Base-by-base conservation (phyloP, 2,329 filamentous ascomycete genomes). In the Claviceps humidiphila region DNA sequence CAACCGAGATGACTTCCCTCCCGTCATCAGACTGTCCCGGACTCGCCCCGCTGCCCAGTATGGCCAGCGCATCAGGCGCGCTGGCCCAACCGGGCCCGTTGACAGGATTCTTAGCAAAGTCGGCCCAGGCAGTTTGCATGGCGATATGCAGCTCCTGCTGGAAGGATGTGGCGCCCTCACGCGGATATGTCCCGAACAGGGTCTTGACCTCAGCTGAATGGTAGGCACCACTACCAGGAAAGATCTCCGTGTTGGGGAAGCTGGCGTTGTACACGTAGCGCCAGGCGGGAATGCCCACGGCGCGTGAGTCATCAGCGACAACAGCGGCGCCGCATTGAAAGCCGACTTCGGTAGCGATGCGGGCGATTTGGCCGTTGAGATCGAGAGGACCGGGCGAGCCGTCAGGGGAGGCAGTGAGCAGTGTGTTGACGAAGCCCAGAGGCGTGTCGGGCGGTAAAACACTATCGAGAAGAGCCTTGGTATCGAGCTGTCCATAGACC, bases 231-330 rank as follows among this genome's bases (percentile, higher is more conserved):
- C 59, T 61, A 9, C 57, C 60, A 62, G 49, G 60, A 61, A 14
- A 68, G 63, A 57, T 71, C 59, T 51, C 69, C 53, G 70, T 67
- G 55, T 76, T 76, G 14, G 66, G 56, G 64, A 73, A 78, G 59
- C 75, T 71, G 5, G 68, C 74, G 50, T 73, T 68, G 59, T 72
- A 77, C 34, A 69, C 65, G 52, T 70, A 74, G 30, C 67, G 63
- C 70, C 71, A 77, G 8, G 68, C 63, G 0, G 68, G 65, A 6
- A 74, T 64, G 8, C 60, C 66, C 4, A 64, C 59, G 0, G 53
- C 39, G 0, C 57, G 52, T 9, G 68, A 68, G 2, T 68, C 67
- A 2, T 64, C 57, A 4, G 63, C 58, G 6, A 65, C 61, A 1
- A 57, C 47, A 8, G 53, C 57, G 2, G 54, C 47, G 0, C 60